Evolutionary conservation across 306 rosid genomes (phyloP).

Genomic region (Quercus aquifolioides): DNA sequence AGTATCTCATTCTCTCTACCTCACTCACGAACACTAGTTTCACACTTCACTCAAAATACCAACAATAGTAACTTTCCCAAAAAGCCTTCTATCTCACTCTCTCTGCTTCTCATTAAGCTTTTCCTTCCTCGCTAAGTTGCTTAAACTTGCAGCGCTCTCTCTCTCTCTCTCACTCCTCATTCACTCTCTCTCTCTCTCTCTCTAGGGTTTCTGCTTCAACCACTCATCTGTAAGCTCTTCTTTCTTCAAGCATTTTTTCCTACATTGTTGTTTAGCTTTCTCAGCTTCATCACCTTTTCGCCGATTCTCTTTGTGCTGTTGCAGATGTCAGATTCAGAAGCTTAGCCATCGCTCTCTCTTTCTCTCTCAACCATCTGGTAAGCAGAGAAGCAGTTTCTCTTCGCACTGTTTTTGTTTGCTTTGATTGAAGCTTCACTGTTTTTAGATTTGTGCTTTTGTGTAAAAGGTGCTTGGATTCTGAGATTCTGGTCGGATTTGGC

Average conservation of each 20-base stretch:
- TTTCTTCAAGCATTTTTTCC: neutral
- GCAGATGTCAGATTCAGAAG: conserved; percentile 9
- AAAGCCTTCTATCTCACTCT: neutral
- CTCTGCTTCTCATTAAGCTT: too few species aligned
- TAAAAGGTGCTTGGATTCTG: conserved; percentile 1
- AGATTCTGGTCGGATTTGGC: conserved; percentile 18
- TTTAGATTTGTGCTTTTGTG: neutral
- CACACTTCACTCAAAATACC: neutral
- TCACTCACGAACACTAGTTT: neutral
- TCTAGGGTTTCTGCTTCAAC: conserved; percentile 46
- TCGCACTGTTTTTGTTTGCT: too few species aligned
- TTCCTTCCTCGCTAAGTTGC: conserved; percentile 37
- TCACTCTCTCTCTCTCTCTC: conserved; percentile 11
- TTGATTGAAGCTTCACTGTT: neutral
- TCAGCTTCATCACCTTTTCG: neutral
- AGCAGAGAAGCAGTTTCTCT: too few species aligned
- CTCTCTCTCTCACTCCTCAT: neutral
- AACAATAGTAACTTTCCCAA: neutral
- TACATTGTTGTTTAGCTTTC: neutral
- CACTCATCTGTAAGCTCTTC: neutral
- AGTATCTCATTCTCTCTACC: neutral
- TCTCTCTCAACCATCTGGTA: too few species aligned
- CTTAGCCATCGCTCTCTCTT: too few species aligned
- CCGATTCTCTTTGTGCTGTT: neutral
- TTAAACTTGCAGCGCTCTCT: conserved; percentile 33